Evolutionary conservation across 768 basidiomycete genomes (phyloP), one percentile per base, ranked within the genome.

Genomic region (Cystofilobasidium ferigula): DNA sequence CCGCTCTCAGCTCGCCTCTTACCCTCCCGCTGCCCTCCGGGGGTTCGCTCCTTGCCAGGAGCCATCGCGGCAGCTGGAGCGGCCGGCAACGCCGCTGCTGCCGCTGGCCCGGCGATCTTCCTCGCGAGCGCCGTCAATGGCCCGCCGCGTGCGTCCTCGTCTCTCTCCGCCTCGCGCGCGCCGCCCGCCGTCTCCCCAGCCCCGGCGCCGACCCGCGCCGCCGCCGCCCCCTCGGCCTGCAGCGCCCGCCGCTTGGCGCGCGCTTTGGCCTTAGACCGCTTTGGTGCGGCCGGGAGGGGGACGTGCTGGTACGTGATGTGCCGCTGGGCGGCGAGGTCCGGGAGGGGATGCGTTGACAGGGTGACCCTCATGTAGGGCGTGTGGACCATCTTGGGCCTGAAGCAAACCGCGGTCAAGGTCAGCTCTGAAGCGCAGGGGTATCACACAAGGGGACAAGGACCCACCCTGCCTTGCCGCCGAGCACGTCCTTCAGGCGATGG

Each of bases 291-390:
- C 12, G 51, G 51, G 8, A 54, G 51, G 5, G 51, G 51, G 51
- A 54, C 14, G 51, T 28, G 51, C 51, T 54, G 51, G 40, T 30
- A 67, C 65, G 48, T 61, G 26, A 62, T 36, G 32, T 26, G 30
- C n/a, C 34, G 30, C 28, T 36, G 47, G 30, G 20, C 32, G 18
- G 51, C 65, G 24, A 67, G 24, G 8, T 54, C 59, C 1, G 51
- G 42, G 2, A 67, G 38, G 1, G 65, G 60, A 1, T 38, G 34
- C 30, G 65, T 67, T 10, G 65, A 67, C 0, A 67, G 65, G 13
- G 65, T 67, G 38, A 67, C 43, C n/a, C 36, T 61, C 47, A 67
- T n/a, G 53, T 61, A 67, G 0, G 65, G 65, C 3, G 60, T 67
- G 40, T 67, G 65, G 1, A 35, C 16, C 65, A 67, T 67, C 26